A percentile compares a stretch with the other conserved stretches of the same genome.
phyloP scores from a whole-genome alignment of 2,329 filamentous ascomycete genomes.

The Stagonosporopsis tanaceti region DNA sequence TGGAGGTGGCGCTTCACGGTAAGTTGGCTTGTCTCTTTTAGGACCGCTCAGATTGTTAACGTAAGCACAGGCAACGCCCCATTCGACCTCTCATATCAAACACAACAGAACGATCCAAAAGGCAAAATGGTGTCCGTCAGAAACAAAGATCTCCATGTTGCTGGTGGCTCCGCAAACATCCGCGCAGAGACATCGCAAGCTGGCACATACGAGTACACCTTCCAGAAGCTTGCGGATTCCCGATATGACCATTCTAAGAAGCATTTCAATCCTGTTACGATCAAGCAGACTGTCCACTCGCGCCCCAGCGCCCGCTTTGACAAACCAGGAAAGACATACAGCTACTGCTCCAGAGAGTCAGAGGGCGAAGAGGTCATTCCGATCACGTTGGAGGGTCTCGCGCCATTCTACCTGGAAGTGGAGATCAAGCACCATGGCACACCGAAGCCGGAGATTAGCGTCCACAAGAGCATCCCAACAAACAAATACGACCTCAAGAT shows the following conservation, averaged over 20 bases:
- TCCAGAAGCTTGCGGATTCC: conserved; percentile 81
- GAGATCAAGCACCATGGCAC: conserved; percentile 92
- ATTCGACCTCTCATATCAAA: conserved; percentile 82
- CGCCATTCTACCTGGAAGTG: conserved; percentile 90
- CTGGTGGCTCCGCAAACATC: conserved; percentile 77
- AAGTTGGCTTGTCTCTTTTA: conserved; percentile 50
- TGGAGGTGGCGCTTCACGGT: conserved; percentile 83
- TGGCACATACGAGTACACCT: conserved; percentile 85
- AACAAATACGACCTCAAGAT: conserved; percentile 82
- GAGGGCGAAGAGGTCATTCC: conserved; percentile 86
- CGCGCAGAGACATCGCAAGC: conserved; percentile 85
- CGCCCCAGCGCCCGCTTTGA: conserved; percentile 83
- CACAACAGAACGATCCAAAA: conserved; percentile 73
- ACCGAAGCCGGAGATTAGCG: conserved; percentile 79
- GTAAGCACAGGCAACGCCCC: conserved; percentile 71
- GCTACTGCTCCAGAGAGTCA: conserved; percentile 88
- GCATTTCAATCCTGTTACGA: conserved; percentile 70
- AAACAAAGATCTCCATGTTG: conserved; percentile 77
- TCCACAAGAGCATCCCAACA: conserved; percentile 78
- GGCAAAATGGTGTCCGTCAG: conserved; percentile 65
- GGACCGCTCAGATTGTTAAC: conserved; percentile 31
- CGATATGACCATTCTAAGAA: conserved; percentile 80
- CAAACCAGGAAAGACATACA: conserved; percentile 90
- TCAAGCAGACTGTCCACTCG: conserved; percentile 85
- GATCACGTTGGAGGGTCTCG: conserved; percentile 79